Conservation (phyloP, 2,329 filamentous ascomycete species). For the Didymellaceae sp. region DNA sequence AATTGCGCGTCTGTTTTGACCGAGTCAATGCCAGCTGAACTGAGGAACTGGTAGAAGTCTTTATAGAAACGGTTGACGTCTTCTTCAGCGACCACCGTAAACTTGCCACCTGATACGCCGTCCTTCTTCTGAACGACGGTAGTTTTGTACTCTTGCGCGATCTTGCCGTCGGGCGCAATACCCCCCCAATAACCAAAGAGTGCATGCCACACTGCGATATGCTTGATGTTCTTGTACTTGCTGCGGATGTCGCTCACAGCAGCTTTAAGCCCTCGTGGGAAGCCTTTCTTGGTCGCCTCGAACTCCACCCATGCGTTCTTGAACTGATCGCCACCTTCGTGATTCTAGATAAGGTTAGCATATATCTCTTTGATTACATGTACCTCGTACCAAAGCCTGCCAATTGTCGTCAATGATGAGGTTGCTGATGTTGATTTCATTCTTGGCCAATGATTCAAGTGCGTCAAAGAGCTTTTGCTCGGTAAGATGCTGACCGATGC, state of each 20-base stretch:
- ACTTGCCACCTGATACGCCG: conserved; percentile 66
- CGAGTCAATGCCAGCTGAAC: conserved; percentile 75
- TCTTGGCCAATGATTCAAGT: conserved; percentile 71
- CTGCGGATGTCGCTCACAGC: conserved; percentile 73
- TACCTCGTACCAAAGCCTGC: conserved; percentile 49
- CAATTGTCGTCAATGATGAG: conserved; percentile 98
- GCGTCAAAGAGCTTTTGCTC: conserved; percentile 80
- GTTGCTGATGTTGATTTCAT: conserved; percentile 78
- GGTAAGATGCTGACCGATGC: conserved; percentile 80
- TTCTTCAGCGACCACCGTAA: conserved; percentile 75
- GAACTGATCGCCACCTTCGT: conserved; percentile 55
- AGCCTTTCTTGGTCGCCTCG: conserved; percentile 79
- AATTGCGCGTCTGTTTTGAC: conserved; percentile 96
- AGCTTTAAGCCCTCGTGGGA: conserved; percentile 79
- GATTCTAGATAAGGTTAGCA: conserved; percentile 30
- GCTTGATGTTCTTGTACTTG: conserved; percentile 73
- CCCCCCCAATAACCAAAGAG: conserved; percentile 74
- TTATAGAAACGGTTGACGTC: conserved; percentile 81
- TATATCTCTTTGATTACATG: not conserved
- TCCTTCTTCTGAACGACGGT: conserved; percentile 62
- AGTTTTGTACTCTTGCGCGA: conserved; percentile 82
- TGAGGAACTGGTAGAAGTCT: conserved; percentile 88
- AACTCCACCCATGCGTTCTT: conserved; percentile 73
- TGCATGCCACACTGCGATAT: conserved; percentile 95
- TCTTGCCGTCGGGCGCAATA: conserved; percentile 73